Conservation (phyloP, 441 rosid genomes). For the Flueggea neowawraea region DNA sequence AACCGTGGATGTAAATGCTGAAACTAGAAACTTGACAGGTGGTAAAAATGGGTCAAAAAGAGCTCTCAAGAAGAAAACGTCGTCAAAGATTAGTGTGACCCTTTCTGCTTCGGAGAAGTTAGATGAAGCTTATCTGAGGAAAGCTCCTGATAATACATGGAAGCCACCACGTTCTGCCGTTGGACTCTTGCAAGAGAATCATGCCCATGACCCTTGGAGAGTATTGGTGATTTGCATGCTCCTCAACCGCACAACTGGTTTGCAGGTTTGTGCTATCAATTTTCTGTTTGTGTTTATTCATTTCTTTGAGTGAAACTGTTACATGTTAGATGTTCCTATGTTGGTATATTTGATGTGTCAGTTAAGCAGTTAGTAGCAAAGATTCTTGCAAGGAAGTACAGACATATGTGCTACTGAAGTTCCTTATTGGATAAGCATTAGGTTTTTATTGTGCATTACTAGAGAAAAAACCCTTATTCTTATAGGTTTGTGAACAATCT, state of each 20-base stretch:
- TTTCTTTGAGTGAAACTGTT: neutral
- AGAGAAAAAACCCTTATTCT: too few relatives aligned
- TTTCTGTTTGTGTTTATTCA: neutral
- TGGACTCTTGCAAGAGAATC: constrained; percentile 60
- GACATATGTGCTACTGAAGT: too few relatives aligned
- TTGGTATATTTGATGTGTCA: neutral
- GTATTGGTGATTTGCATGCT: constrained; percentile 80
- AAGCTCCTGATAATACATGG: constrained; percentile 46
- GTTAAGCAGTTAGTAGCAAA: too few relatives aligned
- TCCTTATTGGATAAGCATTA: too few relatives aligned
- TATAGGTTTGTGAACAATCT: too few relatives aligned
- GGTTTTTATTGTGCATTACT: too few relatives aligned
- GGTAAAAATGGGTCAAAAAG: constrained; percentile 1
- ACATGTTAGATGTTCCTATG: neutral
- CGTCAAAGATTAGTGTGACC: constrained; percentile 1
- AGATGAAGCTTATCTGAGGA: constrained; percentile 59
- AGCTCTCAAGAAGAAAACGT: neutral
- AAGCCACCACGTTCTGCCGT: constrained; percentile 55
- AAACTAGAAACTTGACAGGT: neutral
- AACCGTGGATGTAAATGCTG: neutral
- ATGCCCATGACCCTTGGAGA: constrained; percentile 74
- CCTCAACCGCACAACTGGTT: constrained; percentile 64
- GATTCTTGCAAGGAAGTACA: too few relatives aligned
- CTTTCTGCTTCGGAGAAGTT: constrained; percentile 34
- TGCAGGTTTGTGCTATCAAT: constrained; percentile 37